Evolutionary conservation across 768 basidiomycete genomes (phyloP).

Genomic region (Termitomyces sp.): DNA sequence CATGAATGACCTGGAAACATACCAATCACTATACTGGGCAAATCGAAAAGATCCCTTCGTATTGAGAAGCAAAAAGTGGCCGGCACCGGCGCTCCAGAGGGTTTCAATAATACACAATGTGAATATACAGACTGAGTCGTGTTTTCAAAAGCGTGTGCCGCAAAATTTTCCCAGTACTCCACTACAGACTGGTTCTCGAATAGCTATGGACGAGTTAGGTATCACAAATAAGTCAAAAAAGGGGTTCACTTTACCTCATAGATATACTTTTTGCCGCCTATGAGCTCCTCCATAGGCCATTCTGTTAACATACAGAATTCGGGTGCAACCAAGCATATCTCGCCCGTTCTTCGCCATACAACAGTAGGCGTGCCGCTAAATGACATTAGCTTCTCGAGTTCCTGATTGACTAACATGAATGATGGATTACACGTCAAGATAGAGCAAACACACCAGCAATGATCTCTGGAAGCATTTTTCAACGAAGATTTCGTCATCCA

Average conservation of each 20-base stretch:
- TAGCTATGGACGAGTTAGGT: conserved; percentile 45
- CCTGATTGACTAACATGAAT: conserved; percentile 43
- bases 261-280: conserved; percentile 56
- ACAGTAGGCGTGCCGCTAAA: conserved; percentile 97
- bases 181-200: conserved; percentile 96
- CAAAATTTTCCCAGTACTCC: conserved; percentile 96
- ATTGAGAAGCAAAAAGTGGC: conserved; percentile 97
- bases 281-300: conserved; percentile 83
- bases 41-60: conserved; percentile 86
- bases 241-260: conserved; percentile 47
- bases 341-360: conserved; percentile 96
- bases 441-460: conserved; percentile 58
- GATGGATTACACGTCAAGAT: conserved; percentile 9
- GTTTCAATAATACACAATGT: conserved; percentile 86
- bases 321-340: conserved; percentile 94
- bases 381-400: conserved; percentile 95
- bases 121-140: conserved; percentile 94
- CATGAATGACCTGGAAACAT: conserved; percentile 18
- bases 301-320: conserved; percentile 95
- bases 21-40: conserved; percentile 89
- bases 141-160: conserved; percentile 95
- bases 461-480: conserved; percentile 95
- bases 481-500: conserved; percentile 95
- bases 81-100: conserved; percentile 78
- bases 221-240: not conserved